Percentiles rank a stretch among this genome's conserved stretches.
Conservation (phyloP, 768 basidiomycete species). For the Asterophora lycoperdoides region DNA sequence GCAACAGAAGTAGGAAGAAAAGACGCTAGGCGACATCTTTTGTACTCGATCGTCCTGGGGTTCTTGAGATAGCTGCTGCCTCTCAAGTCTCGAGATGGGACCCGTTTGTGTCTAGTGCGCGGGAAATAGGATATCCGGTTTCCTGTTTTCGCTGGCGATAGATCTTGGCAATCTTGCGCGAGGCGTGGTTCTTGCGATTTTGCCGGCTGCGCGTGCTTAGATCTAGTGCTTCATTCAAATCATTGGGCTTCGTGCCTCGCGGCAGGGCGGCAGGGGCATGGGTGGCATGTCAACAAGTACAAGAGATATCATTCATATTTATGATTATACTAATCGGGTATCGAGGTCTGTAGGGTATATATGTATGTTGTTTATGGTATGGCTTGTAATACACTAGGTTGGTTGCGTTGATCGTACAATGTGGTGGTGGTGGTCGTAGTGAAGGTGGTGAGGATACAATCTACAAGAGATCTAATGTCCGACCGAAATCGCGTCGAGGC, state of each 20-base stretch:
- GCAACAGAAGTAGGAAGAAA: constrained; percentile 21
- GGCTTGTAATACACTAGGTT: background rate
- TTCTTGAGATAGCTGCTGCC: background rate
- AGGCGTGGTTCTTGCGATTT: background rate
- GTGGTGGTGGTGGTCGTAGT: too few species aligned
- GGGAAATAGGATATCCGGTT: background rate
- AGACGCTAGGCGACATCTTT: constrained; percentile 10
- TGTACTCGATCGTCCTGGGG: background rate
- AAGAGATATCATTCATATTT: background rate
- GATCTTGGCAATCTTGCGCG: constrained; percentile 1
- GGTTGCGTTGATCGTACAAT: background rate
- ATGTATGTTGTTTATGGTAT: background rate
- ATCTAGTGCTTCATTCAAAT: background rate
- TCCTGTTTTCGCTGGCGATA: background rate
- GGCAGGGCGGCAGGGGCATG: too few species aligned
- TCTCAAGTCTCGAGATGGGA: background rate
- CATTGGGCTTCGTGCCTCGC: background rate
- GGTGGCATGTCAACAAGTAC: background rate
- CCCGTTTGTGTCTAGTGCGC: too few species aligned
- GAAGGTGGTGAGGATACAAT: too few species aligned
- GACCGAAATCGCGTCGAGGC: too few species aligned
- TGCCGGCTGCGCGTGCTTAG: background rate
- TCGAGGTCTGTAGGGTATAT: background rate
- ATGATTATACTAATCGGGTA: background rate
- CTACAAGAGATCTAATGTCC: too few species aligned